Percentiles rank a stretch among this genome's conserved stretches.
Evolutionary conservation across 108 stramenopile species (phyloP).

Genomic region (Fragilariopsis cylindrus): DNA sequence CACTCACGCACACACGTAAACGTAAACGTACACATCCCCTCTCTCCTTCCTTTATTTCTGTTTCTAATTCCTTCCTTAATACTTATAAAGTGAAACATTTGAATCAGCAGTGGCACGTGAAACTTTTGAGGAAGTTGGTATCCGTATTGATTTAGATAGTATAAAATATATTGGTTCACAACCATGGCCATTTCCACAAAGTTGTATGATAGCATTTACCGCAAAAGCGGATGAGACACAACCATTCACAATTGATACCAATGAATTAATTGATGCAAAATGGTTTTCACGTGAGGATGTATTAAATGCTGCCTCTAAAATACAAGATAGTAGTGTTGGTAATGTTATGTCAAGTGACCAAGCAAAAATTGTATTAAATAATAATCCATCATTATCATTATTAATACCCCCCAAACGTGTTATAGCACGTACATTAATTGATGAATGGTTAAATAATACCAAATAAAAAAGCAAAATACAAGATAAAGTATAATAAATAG

Average conservation of each 20-base stretch:
- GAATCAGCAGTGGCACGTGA: slow-evolving; percentile 76
- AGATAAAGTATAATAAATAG: background rate
- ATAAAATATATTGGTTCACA: slow-evolving; percentile 69
- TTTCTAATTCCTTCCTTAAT: no score
- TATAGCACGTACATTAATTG: slow-evolving; percentile 65
- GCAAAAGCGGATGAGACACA: slow-evolving; percentile 45
- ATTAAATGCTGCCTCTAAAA: slow-evolving; percentile 37
- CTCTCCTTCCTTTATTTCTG: no score
- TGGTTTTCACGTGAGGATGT: slow-evolving; percentile 74
- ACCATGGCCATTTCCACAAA: slow-evolving; percentile 87
- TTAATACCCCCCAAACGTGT: slow-evolving; percentile 78
- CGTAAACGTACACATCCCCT: no score
- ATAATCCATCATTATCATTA: slow-evolving; percentile 47
- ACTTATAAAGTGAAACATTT: slow-evolving; percentile 52
- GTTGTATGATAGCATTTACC: slow-evolving; percentile 72
- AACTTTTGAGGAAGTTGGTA: slow-evolving; percentile 76
- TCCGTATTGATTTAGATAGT: slow-evolving; percentile 43
- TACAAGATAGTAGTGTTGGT: slow-evolving; percentile 31
- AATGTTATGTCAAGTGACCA: slow-evolving; percentile 61
- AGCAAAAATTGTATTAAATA: slow-evolving; percentile 44
- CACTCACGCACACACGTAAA: no score
- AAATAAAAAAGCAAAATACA: background rate
- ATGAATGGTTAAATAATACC: slow-evolving; percentile 50
- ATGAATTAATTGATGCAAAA: slow-evolving; percentile 66
- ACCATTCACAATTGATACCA: slow-evolving; percentile 54